Evolutionary conservation across 202 grass and related monocot genomes (phyloP), one percentile per base, ranked within the genome.

Genomic region (Miscanthus sacchariflorus): DNA sequence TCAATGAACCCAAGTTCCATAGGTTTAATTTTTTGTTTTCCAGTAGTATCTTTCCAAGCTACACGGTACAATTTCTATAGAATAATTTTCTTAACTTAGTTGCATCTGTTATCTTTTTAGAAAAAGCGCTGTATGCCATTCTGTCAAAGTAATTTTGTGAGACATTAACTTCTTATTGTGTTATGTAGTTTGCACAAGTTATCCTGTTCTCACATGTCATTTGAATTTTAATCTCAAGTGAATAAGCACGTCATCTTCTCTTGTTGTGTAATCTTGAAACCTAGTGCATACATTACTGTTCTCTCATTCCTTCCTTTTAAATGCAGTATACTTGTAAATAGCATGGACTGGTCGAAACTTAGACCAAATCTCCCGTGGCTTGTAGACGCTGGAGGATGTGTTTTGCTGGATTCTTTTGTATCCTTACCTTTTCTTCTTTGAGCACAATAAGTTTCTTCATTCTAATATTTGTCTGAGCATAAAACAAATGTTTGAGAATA

Each of bases 321-420:
- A n/a, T 89, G 91, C 97, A 99, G 97, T 80, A 99, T 99, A 56
- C 93, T 97, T 85, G 91, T 99, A 46, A 95, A 97, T 88, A 97
- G 97, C 83, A 56, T 93, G 90, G 93, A 95, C 18, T 99, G 97
- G 97, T 84, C 84, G 61, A 93, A 80, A 79, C 87, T 99, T 38
- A 78, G 59, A 52, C 97, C 94, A 76, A 99, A 99, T 90, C 91
- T 99, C 17, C 94, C 97, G 0, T 99, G 97, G 94, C 66, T 99
- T 76, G 95, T 95, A 64, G 97, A 97, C 91, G 94, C 94, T 79
- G 97, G 86, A 85, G 97, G 93, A 88, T 99, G 97, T 85, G 91
- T 92, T 77, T 50, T 93, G 68, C 84, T 99, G n/a, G 97, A 99
- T 90, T 86, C 70, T 79, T 95, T 95, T 48, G 97, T 99, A 99